Evolutionary conservation across 2,329 filamentous ascomycete genomes (phyloP).

Genomic region (Paramyrothecium roridum): DNA sequence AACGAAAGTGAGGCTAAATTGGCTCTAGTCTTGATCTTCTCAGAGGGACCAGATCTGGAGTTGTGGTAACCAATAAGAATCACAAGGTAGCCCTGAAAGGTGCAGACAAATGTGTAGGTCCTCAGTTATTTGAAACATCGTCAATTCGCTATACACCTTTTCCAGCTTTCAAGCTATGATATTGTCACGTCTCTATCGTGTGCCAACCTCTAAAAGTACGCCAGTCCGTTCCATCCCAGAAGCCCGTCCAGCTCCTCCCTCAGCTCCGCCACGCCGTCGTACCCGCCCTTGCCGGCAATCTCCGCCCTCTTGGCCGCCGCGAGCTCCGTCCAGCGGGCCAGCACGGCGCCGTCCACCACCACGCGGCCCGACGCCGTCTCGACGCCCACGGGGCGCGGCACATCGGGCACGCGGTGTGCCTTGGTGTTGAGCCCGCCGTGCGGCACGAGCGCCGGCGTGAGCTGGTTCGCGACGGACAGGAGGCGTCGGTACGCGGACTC

Average conservation of each 20-base stretch:
- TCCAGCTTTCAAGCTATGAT: background rate
- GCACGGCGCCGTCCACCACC: slow-evolving; percentile 74
- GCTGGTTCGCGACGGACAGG: slow-evolving; percentile 74
- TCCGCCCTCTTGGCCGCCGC: slow-evolving; percentile 69
- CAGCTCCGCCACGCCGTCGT: slow-evolving; percentile 60
- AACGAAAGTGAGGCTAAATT: no score
- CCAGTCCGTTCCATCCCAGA: slow-evolving; percentile 61
- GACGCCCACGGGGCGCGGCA: slow-evolving; percentile 44
- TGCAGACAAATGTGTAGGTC: no score
- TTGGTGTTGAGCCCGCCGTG: slow-evolving; percentile 80
- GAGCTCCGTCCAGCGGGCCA: slow-evolving; percentile 74
- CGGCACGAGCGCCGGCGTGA: slow-evolving; percentile 73
- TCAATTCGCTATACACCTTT: no score
- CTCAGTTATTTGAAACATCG: no score
- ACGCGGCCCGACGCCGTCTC: slow-evolving; percentile 59
- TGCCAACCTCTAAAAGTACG: slow-evolving; percentile 39
- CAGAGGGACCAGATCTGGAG: no score
- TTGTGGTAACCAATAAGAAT: no score
- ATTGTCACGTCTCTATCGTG: background rate
- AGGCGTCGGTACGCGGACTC: slow-evolving; percentile 83
- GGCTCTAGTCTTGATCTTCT: no score
- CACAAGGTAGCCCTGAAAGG: no score
- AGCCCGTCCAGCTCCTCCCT: slow-evolving; percentile 65
- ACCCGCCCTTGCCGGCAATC: slow-evolving; percentile 71
- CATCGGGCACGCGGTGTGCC: slow-evolving; percentile 62